Evolutionary conservation across 1,284 basidiomycete species (phyloP).

Genomic region (Moniliophthora roreri): DNA sequence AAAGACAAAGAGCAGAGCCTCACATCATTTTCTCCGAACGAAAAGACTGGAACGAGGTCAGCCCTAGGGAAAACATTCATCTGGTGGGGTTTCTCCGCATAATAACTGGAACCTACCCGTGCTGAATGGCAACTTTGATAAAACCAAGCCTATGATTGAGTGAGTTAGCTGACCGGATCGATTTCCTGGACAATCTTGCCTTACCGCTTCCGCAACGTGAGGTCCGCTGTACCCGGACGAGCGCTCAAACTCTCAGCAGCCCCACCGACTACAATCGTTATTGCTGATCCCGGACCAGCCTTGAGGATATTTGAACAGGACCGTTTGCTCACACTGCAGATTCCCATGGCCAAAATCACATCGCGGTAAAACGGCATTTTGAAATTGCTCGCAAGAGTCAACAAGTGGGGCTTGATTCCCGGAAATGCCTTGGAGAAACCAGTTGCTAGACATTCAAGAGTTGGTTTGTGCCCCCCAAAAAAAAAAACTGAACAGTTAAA

Average conservation of each 20-base stretch:
- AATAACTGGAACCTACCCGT: conserved; percentile 61
- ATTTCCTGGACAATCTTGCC: conserved; percentile 18
- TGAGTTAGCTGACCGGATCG: not conserved
- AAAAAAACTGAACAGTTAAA: not conserved
- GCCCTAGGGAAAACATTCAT: conserved; percentile 49
- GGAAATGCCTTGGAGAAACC: conserved; percentile 93
- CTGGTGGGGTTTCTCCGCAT: not conserved
- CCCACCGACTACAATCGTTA: conserved; percentile 96
- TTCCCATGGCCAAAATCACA: conserved; percentile 80
- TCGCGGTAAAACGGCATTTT: conserved; percentile 93
- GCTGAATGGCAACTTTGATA: conserved; percentile 94
- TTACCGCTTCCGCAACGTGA: conserved; percentile 82
- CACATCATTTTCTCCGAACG: conserved; percentile 98
- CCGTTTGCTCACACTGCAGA: conserved; percentile 89
- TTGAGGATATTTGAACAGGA: conserved; percentile 90
- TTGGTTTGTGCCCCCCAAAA: conserved; percentile 10
- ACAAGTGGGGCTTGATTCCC: conserved; percentile 88
- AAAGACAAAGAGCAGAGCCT: conserved; percentile 28
- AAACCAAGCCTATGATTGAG: conserved; percentile 70
- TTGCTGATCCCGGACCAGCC: conserved; percentile 70
- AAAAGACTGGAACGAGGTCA: conserved; percentile 92
- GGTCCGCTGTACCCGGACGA: conserved; percentile 91
- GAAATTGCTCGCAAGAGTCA: conserved; percentile 92
- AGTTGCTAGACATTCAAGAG: conserved; percentile 56
- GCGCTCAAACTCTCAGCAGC: conserved; percentile 94